A percentile compares a stretch with the other conserved stretches of the same genome.
phyloP scores from a whole-genome alignment of 2,329 filamentous ascomycete species.

The Penicillium griseofulvum region DNA sequence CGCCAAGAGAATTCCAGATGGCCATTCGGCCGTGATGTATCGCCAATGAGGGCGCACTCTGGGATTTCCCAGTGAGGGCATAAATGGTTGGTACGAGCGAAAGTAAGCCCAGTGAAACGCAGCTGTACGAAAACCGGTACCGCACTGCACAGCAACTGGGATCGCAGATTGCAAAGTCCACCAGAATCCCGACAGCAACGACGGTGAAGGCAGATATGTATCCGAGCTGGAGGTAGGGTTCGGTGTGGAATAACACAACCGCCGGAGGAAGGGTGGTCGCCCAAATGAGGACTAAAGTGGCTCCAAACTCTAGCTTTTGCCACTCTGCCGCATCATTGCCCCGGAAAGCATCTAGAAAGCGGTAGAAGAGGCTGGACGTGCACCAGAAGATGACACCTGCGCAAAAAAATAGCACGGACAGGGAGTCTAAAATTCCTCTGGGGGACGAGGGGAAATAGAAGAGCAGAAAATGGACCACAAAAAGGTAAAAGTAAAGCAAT shows the following conservation, averaged over 20 bases:
- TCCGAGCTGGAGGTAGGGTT: no score
- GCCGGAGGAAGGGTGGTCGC: no score
- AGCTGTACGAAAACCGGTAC: no score
- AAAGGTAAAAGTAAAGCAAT: not conserved
- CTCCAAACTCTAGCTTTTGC: no score
- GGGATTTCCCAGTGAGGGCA: not conserved
- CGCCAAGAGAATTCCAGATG: not conserved
- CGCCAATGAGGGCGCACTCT: not conserved
- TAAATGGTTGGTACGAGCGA: slow-evolving; percentile 1
- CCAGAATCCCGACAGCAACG: no score
- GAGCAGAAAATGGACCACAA: not conserved
- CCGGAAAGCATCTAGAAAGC: not conserved
- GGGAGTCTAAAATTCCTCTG: not conserved
- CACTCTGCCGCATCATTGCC: no score
- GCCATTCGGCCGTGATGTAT: not conserved
- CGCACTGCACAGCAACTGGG: no score
- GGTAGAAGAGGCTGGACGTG: not conserved
- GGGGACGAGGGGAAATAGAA: not conserved
- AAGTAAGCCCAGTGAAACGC: no score
- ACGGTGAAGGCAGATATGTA: no score
- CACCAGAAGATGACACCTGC: not conserved
- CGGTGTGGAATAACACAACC: no score
- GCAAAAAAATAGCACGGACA: not conserved
- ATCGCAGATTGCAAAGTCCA: no score
- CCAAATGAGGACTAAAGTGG: no score